These are phyloP conservation scores for Lactifluus rugatus DNA, from an alignment of 768 basidiomycete genomes.

Conservation along the genomic window DNA sequence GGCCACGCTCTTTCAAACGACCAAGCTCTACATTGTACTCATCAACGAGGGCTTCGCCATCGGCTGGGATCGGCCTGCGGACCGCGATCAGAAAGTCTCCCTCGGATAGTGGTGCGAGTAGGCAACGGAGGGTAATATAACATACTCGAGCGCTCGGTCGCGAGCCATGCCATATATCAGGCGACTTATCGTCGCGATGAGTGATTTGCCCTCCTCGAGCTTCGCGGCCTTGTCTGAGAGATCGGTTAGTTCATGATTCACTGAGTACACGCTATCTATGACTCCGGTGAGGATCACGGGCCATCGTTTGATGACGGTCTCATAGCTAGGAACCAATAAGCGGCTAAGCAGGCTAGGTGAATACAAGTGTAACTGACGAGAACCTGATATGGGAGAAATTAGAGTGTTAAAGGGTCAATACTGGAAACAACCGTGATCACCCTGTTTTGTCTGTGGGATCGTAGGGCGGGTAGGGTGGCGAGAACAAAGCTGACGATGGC, in stretches of 20 bases:
- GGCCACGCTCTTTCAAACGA: conserved; percentile 34
- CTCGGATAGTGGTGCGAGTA: background rate
- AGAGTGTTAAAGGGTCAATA: background rate
- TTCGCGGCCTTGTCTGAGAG: conserved; percentile 28
- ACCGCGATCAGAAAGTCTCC: conserved; percentile 3
- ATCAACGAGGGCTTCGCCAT: conserved; percentile 59
- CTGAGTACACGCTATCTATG: conserved; percentile 64
- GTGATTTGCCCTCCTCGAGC: conserved; percentile 64
- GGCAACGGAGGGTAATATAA: background rate
- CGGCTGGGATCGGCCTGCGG: conserved; percentile 58
- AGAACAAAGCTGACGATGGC: conserved; percentile 27
- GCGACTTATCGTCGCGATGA: conserved; percentile 64
- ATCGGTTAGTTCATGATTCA: conserved; percentile 53
- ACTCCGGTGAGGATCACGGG: conserved; percentile 75
- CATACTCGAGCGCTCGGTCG: conserved; percentile 60
- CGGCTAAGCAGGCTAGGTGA: background rate
- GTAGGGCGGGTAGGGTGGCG: conserved; percentile 55
- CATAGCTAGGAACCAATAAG: conserved; percentile 40
- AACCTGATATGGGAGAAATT: conserved; percentile 32
- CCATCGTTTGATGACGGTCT: conserved; percentile 73
- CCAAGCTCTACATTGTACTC: conserved; percentile 72
- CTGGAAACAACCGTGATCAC: conserved; percentile 29
- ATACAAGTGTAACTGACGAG: conserved; percentile 38
- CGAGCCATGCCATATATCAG: conserved; percentile 87
- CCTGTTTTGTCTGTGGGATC: conserved; percentile 62